A percentile compares a stretch with the other conserved stretches of the same genome.
phyloP scores from a whole-genome alignment of 257 asterid genomes.

The Avicennia marina region DNA sequence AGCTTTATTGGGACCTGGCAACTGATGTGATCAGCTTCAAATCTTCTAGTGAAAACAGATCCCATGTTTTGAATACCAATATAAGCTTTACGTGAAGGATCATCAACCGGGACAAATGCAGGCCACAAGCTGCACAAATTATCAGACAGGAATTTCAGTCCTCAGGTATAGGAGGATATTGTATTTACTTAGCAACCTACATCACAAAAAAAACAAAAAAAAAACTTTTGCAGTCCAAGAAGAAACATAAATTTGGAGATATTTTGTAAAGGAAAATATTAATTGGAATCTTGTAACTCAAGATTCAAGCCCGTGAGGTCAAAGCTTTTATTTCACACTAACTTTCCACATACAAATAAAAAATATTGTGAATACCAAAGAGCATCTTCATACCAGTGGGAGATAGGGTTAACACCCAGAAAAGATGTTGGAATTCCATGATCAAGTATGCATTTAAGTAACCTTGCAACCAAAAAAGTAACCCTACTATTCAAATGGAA shows the following conservation, averaged over 20 bases:
- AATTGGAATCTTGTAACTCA: background rate
- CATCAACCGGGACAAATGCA: constrained; percentile 99
- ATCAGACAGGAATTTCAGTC: no score
- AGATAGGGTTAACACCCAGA: background rate
- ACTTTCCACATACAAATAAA: no score
- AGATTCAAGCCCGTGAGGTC: background rate
- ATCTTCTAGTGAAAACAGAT: constrained; percentile 88
- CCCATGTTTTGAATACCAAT: constrained; percentile 98
- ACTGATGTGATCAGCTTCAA: constrained; percentile 91
- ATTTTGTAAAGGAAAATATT: background rate
- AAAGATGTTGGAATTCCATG: background rate
- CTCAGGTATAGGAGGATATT: no score
- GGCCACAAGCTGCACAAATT: constrained; percentile 82
- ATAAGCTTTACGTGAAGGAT: constrained; percentile 89
- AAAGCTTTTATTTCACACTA: background rate
- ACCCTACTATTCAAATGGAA: background rate
- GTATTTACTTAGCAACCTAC: background rate
- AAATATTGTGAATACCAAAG: background rate
- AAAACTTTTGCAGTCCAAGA: background rate
- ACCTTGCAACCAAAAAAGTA: background rate
- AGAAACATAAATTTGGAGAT: no score
- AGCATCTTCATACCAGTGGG: background rate
- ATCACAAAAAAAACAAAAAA: background rate
- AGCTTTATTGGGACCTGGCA: constrained; percentile 96
- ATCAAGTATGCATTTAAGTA: background rate